phyloP scores from a whole-genome alignment of 257 asterid genomes.

The Solanum chiquidenum region DNA sequence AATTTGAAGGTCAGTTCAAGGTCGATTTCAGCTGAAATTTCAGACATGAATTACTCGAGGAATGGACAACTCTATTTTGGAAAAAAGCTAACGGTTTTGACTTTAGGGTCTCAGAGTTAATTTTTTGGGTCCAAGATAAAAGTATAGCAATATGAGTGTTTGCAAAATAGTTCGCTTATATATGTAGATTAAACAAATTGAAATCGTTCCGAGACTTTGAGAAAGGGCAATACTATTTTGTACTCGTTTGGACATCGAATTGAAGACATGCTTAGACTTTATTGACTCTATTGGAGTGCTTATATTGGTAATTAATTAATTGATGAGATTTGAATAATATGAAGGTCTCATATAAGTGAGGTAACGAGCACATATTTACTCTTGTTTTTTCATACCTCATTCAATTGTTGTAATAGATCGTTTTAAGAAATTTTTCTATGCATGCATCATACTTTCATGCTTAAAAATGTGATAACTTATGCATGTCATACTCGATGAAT shows the following conservation, averaged over 20 bases:
- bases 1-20: background rate
- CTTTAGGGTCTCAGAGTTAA: background rate
- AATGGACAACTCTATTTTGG: background rate
- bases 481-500: background rate
- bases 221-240: background rate
- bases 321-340: background rate
- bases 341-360: background rate
- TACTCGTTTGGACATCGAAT: background rate
- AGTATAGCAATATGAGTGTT: background rate
- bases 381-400: too few species aligned
- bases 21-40: background rate
- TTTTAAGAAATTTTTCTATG: background rate
- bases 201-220: background rate
- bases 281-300: background rate
- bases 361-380: background rate
- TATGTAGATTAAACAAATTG: background rate
- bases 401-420: too few species aligned
- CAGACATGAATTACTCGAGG: background rate
- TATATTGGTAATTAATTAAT: background rate
- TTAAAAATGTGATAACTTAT: background rate
- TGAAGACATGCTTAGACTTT: background rate
- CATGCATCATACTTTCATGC: background rate
- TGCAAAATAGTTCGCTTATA: too few species aligned
- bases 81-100: background rate
- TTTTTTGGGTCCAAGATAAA: too few species aligned